Base-by-base conservation (phyloP, 495 filamentous ascomycete species). In the Daldinia decipiens region DNA sequence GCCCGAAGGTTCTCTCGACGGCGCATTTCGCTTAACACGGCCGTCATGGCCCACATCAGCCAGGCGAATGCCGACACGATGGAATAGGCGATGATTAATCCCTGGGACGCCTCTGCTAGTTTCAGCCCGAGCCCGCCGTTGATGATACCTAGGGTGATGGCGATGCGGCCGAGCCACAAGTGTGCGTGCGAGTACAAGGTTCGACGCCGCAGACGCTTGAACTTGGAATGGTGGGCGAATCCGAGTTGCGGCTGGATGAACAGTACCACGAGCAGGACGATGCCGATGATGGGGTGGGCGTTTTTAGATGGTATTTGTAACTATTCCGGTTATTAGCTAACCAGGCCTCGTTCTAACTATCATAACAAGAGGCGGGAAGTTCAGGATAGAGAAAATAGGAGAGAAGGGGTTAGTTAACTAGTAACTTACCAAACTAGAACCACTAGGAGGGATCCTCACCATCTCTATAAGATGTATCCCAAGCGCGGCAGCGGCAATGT, bases 81-180 rank as follows among this genome's bases (percentile, higher is more conserved):
- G 40, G 77, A 68, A 59, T 84, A 83, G 7, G 76, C 78, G n/a
- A 74, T 65, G 72, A 79, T 76, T 45, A 76, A 26, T 21, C 53
- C 64, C 45, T 60, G 34, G 12, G 65, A 56, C 3, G 72, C 78
- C 19, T 75, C 74, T 6, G 85, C 80, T 13, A 89, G 74, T 27
- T 78, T 72, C 34, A 92, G 80, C 0, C 91, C 91, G 13, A 92
- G 77, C 0, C 87, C 90, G 27, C 85, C 91, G 77, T 93, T 93
- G 61, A 91, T 82, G 51, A 92, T 85, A 1, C 88, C 91, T 4
- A 91, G 78, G 0, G 85, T 79, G 21, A 94, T 82, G 13, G 87
- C 70, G n/a, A 78, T 29, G 0, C 91, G 85, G 1, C 91, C 91
- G 67, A 85, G 82, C 88, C 90, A 91, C 45, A 90, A 81, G 76